Conservation (phyloP, 441 rosid species). For the Dalechampia spathulata region DNA sequence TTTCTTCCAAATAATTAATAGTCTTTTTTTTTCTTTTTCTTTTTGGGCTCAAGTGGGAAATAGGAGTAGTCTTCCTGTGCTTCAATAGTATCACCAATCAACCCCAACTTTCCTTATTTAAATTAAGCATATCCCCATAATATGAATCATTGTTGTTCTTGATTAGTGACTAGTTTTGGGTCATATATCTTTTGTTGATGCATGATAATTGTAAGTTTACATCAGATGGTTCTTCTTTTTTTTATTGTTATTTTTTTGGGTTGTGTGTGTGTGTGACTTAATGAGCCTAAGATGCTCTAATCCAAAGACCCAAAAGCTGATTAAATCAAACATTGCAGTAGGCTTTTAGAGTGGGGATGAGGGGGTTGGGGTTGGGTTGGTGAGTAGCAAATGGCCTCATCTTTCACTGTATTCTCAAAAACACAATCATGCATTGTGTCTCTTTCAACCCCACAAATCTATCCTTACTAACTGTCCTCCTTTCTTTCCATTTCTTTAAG, state of each 20-base stretch:
- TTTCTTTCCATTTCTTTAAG: slow-evolving; percentile 11
- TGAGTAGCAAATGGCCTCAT: slow-evolving; percentile 41
- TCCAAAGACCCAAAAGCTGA: slow-evolving; percentile 22
- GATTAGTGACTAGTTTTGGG: slow-evolving; percentile 12
- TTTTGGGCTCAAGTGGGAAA: slow-evolving; percentile 1
- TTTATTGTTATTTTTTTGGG: no score
- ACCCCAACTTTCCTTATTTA: slow-evolving; percentile 25
- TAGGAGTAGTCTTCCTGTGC: not conserved
- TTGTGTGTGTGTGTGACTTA: no score
- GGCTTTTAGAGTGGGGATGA: no score
- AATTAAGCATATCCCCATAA: slow-evolving; percentile 17
- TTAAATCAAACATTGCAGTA: not conserved
- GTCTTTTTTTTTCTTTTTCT: not conserved
- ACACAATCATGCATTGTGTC: slow-evolving; percentile 33
- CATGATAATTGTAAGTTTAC: no score
- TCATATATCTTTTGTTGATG: not conserved
- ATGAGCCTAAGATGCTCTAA: slow-evolving; percentile 36
- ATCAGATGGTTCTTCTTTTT: no score
- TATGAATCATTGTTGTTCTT: slow-evolving; percentile 19
- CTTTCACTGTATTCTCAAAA: slow-evolving; percentile 29
- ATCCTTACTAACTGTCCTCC: slow-evolving; percentile 18
- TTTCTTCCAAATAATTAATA: not conserved
- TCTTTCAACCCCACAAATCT: slow-evolving; percentile 25
- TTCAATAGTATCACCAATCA: slow-evolving; percentile 28
- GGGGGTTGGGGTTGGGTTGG: slow-evolving; percentile 48